A percentile compares a stretch with the other conserved stretches of the same genome.
These are phyloP conservation scores for Cantharellus cinnabarinus DNA, from an alignment of 768 basidiomycete species.

Conservation along the genomic window DNA sequence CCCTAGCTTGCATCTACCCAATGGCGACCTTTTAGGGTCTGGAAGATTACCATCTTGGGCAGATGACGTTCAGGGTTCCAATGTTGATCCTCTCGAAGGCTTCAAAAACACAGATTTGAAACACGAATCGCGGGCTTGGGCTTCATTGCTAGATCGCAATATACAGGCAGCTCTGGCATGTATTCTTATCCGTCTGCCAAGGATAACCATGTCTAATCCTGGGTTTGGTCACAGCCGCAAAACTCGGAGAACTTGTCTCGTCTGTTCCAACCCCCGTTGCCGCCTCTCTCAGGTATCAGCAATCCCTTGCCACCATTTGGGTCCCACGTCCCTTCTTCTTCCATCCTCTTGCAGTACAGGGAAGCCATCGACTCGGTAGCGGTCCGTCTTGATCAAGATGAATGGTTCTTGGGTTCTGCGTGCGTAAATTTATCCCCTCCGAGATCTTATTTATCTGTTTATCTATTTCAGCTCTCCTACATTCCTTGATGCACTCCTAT, in stretches of 20 bases:
- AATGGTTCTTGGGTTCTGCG: constrained; percentile 66
- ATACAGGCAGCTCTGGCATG: constrained; percentile 59
- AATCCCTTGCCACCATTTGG: constrained; percentile 44
- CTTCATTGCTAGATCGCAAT: constrained; percentile 51
- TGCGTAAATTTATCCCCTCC: constrained; percentile 17
- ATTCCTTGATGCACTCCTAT: constrained; percentile 59
- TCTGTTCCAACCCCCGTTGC: constrained; percentile 40
- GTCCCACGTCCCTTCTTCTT: constrained; percentile 28
- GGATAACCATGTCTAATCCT: not conserved
- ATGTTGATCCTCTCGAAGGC: constrained; percentile 30
- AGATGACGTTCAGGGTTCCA: constrained; percentile 24
- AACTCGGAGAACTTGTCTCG: constrained; percentile 20
- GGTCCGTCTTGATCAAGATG: constrained; percentile 52
- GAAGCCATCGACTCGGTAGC: constrained; percentile 57
- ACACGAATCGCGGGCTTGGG: constrained; percentile 69
- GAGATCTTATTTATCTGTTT: not conserved
- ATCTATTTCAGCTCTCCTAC: constrained; percentile 38
- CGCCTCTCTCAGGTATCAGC: constrained; percentile 48
- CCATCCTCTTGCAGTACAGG: constrained; percentile 28
- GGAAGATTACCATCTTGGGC: constrained; percentile 58
- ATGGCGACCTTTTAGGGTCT: constrained; percentile 37
- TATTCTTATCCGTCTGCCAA: constrained; percentile 1
- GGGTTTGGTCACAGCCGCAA: not conserved
- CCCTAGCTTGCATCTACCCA: constrained; percentile 47
- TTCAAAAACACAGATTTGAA: constrained; percentile 37